Conservation (phyloP, 2,329 filamentous ascomycete genomes). For the Saccharata proteae region DNA sequence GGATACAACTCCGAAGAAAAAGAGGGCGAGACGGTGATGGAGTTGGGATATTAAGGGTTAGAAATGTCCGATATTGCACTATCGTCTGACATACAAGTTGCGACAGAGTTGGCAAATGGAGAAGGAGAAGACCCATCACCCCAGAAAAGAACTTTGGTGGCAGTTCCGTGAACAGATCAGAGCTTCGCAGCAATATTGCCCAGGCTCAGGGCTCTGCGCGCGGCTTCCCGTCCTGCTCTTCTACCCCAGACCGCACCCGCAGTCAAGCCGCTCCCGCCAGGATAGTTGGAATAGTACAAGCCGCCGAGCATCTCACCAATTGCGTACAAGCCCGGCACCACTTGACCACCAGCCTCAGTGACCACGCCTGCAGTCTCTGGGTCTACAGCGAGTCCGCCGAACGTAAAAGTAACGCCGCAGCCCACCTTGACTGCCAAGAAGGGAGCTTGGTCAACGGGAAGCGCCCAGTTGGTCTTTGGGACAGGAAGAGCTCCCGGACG, state of each 20-base stretch:
- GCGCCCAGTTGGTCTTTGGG: slow-evolving; percentile 55
- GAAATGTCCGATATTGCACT: too few relatives aligned
- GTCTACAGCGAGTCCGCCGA: slow-evolving; percentile 49
- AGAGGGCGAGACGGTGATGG: neutral
- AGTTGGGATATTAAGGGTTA: neutral
- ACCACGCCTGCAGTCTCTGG: slow-evolving; percentile 43
- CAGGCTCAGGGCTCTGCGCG: slow-evolving; percentile 6
- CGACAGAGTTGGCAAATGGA: too few relatives aligned
- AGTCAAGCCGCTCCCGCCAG: slow-evolving; percentile 49
- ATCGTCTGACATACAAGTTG: too few relatives aligned
- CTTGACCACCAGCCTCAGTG: slow-evolving; percentile 28
- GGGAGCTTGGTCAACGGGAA: slow-evolving; percentile 43
- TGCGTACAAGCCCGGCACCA: slow-evolving; percentile 47
- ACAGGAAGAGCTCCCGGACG: slow-evolving; percentile 39
- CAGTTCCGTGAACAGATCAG: neutral
- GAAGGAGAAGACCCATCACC: too few relatives aligned
- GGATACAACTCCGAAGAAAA: too few relatives aligned
- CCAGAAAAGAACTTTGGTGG: neutral
- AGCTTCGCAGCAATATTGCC: too few relatives aligned
- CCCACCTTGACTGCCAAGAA: slow-evolving; percentile 53
- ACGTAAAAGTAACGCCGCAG: slow-evolving; percentile 57
- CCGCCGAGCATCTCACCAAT: slow-evolving; percentile 53
- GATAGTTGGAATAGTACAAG: slow-evolving; percentile 39
- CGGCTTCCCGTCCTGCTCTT: slow-evolving; percentile 25
- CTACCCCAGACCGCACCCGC: slow-evolving; percentile 44